A percentile compares a stretch with the other conserved stretches of the same genome.
phyloP scores from a whole-genome alignment of 495 filamentous ascomycete species.

The Bombardia bombarda region DNA sequence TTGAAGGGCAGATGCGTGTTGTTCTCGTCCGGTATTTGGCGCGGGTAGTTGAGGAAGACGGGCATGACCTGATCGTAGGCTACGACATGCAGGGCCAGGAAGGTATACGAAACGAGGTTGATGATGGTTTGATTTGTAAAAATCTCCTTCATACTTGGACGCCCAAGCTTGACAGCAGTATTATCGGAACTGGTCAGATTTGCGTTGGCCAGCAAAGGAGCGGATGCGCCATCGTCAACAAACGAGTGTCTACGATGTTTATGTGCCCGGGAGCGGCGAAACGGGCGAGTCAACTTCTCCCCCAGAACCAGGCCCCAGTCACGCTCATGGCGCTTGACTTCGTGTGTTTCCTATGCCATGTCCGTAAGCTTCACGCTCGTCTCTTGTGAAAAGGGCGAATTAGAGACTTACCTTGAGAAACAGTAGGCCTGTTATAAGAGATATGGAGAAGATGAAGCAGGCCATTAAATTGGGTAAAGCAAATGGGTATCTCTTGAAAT shows the following conservation, averaged over 20 bases:
- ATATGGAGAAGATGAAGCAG: conserved; percentile 61
- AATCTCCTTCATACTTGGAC: conserved; percentile 53
- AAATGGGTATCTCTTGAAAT: conserved; percentile 72
- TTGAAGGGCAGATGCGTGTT: conserved; percentile 66
- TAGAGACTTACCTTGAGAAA: conserved; percentile 48
- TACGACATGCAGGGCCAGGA: conserved; percentile 68
- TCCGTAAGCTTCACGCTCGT: conserved; percentile 2
- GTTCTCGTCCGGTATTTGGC: conserved; percentile 29
- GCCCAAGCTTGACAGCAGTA: conserved; percentile 7
- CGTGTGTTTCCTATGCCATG: conserved; percentile 58
- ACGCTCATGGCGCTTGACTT: conserved; percentile 48
- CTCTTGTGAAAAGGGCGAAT: background rate
- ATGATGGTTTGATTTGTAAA: conserved; percentile 69
- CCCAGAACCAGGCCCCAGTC: conserved; percentile 69
- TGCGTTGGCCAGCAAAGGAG: conserved; percentile 34
- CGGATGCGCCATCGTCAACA: conserved; percentile 35
- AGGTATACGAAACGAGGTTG: conserved; percentile 65
- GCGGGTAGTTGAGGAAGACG: conserved; percentile 72
- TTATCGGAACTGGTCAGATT: conserved; percentile 7
- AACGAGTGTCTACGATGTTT: conserved; percentile 32
- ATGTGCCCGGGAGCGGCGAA: conserved; percentile 9
- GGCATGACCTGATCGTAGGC: conserved; percentile 76
- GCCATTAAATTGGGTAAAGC: conserved; percentile 73
- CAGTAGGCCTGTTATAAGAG: conserved; percentile 59
- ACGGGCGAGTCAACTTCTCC: conserved; percentile 34